phyloP scores from a whole-genome alignment of 164 flowering plant genomes.

The Saururus chinensis region DNA sequence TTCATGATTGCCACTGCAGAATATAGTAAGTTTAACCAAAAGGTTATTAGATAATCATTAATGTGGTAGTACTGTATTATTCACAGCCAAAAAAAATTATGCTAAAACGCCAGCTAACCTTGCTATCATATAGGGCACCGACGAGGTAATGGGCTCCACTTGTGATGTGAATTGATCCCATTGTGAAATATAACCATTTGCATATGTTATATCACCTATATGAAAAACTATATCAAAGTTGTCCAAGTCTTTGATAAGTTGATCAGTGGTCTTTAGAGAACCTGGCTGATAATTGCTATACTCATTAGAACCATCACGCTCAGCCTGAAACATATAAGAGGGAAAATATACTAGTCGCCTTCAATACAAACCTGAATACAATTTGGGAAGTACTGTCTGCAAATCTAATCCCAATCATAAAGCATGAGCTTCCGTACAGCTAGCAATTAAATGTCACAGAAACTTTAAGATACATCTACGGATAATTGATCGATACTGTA shows the following conservation, averaged over 20 bases:
- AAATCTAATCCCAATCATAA: neutral
- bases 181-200: conserved; percentile 84
- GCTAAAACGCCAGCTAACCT: conserved; percentile 29
- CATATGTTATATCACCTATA: conserved; percentile 67
- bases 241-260: conserved; percentile 49
- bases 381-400: neutral
- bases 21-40: neutral
- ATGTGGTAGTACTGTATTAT: no score
- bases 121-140: conserved; percentile 76
- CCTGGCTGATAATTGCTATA: conserved; percentile 72
- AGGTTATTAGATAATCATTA: no score
- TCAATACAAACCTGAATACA: neutral
- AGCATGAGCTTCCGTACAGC: no score
- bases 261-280: conserved; percentile 74
- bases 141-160: conserved; percentile 77
- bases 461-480: no score
- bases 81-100: no score
- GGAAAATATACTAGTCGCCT: neutral
- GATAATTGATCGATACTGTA: no score
- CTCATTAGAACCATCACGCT: conserved; percentile 90
- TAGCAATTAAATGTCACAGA: no score
- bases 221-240: conserved; percentile 80
- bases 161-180: conserved; percentile 94
- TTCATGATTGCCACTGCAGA: conserved; percentile 82
- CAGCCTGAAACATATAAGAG: conserved; percentile 39